phyloP scores from a whole-genome alignment of 2,329 filamentous ascomycete genomes.

The Passalora sequoiae region DNA sequence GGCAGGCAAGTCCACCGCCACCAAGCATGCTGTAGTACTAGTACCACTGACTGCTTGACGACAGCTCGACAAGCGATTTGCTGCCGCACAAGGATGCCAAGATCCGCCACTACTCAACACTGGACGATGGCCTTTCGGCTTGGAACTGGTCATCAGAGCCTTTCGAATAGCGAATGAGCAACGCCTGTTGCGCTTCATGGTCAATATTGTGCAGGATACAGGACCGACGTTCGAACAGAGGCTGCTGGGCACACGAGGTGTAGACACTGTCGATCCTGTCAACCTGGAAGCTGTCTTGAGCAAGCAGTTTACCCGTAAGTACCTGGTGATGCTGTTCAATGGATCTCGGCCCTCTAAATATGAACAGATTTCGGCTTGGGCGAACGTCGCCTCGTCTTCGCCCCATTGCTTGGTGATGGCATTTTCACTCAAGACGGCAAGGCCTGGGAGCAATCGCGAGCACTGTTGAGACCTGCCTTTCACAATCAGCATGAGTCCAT shows the following conservation, averaged over 20 bases:
- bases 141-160: constrained; percentile 3
- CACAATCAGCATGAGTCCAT: neutral
- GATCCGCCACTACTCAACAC: neutral
- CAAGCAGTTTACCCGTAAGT: constrained; percentile 6
- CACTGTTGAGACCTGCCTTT: constrained; percentile 1
- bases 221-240: constrained; percentile 6
- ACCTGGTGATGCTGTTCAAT: too few species aligned
- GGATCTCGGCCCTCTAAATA: too few species aligned
- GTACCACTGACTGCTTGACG: too few species aligned
- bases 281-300: constrained; percentile 7
- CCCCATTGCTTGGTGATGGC: constrained; percentile 6
- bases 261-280: constrained; percentile 3
- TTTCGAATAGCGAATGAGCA: constrained; percentile 3
- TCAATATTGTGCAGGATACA: neutral
- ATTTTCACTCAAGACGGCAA: constrained; percentile 12
- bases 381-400: neutral
- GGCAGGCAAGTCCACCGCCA: too few species aligned
- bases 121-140: neutral
- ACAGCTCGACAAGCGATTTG: too few species aligned
- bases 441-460: constrained; percentile 8
- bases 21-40: too few species aligned
- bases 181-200: neutral
- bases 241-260: constrained; percentile 1
- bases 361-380: neutral
- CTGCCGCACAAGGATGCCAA: too few species aligned